Evolutionary conservation across 148 eudicot genomes (phyloP), one percentile per base, ranked within the genome.

Genomic region (Mesembryanthemum crystallinum): DNA sequence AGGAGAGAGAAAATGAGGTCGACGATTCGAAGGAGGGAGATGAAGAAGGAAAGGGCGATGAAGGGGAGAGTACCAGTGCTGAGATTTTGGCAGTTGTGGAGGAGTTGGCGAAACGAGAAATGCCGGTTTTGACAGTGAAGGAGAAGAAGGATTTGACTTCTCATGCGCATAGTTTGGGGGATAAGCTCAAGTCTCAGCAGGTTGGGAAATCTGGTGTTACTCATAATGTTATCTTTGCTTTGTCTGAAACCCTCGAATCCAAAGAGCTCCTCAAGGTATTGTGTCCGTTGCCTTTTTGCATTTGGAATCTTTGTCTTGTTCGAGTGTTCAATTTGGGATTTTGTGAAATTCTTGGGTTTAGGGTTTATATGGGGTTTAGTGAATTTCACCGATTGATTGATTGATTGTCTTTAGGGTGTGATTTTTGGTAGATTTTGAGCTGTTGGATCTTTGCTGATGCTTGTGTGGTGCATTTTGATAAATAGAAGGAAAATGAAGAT

Each of bases 211-310:
- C 89, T 17, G 96, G 98, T 17, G 98, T 92, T 71, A 90, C 97
- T 49, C 86, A 82, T 45, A 84, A 88, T 69, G 91, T 90, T 47
- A 83, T 84, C 18, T 82, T 77, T 25, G 97, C 96, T 8, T 74
- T 94, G 80, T 42, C 72, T 71, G 97, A 94, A 82, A 90, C 90
- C 32, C 93, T 94, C 20, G 98, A 92, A 69, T 39, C 75, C 3
- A 87, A 83, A 37, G 98, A 94, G 83, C 97, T 94, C 75, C 87
- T 91, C 71, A 94, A 94, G 97, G 98, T 94, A 86, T 69, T 12
- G 32, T 51, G 20, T 32, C 28, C 29, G 1, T 24, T 20, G 66
- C 24, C 0, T 63, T 49, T 21, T 45, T 35, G 35, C 15, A 6
- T 64, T 64, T 32, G 24, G 45, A 35, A 21, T 15, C 35, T 43